phyloP scores from a whole-genome alignment of 768 basidiomycete species.

The Boletus edulis region DNA sequence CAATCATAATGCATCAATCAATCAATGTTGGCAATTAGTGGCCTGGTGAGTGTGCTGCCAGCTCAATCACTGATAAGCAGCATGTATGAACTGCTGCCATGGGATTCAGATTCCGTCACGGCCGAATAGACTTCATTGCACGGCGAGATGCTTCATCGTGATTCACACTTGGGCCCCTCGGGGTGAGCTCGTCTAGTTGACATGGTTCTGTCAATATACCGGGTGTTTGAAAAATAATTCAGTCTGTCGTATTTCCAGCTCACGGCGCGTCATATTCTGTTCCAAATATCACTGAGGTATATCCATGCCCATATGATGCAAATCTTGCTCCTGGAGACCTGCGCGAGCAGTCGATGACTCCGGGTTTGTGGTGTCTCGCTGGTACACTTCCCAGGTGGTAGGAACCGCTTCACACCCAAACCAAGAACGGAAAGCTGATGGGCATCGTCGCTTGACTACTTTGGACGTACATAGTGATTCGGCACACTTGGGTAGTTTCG shows the following conservation, averaged over 20 bases:
- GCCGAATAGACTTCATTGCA: not conserved
- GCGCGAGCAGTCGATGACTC: conserved; percentile 38
- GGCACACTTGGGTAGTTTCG: not conserved
- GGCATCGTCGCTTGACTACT: conserved; percentile 6
- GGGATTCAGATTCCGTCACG: not conserved
- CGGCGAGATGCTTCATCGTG: not conserved
- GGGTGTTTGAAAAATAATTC: conserved; percentile 3
- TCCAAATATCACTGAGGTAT: not conserved
- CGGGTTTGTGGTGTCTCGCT: conserved; percentile 34
- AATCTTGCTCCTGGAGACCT: conserved; percentile 35
- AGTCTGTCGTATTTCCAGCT: not conserved
- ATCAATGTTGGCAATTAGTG: not conserved
- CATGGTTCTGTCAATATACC: conserved; percentile 10
- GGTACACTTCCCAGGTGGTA: conserved; percentile 41
- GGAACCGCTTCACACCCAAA: conserved; percentile 42
- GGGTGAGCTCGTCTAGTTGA: conserved; percentile 17
- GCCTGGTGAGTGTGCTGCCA: not conserved
- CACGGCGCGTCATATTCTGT: not conserved
- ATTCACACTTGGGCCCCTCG: not conserved
- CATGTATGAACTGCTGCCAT: not conserved
- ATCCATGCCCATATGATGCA: conserved; percentile 40
- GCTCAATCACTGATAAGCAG: not conserved
- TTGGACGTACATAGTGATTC: not conserved
- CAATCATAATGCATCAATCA: not conserved
- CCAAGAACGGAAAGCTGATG: conserved; percentile 67